Conservation (phyloP, 805 yeast species). For the Kodamaea jinghongensis region DNA sequence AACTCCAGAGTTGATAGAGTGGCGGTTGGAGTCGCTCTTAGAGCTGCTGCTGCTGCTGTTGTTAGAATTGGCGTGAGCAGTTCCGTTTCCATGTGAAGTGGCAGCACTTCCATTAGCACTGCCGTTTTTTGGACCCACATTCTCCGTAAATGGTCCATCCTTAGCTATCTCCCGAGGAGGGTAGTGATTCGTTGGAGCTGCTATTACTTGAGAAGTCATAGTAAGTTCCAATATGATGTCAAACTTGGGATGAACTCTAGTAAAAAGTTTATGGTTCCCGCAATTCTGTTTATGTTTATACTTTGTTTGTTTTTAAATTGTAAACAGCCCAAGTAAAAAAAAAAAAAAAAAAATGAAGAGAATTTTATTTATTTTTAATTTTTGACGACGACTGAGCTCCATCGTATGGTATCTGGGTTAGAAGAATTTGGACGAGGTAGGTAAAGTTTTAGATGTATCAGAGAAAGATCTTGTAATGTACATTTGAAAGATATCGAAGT, state of each 20-base stretch:
- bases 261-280: no score
- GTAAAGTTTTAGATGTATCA: no score
- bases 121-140: constrained; percentile 5
- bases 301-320: constrained; percentile 7
- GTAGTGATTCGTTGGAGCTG: no score
- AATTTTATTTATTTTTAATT: constrained; percentile 7
- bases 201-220: no score
- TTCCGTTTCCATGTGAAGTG: background rate
- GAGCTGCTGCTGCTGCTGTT: background rate
- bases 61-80: background rate
- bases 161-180: no score
- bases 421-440: background rate
- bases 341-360: constrained; percentile 8
- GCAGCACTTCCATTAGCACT: background rate
- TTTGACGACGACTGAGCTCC: constrained; percentile 6
- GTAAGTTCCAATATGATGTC: no score
- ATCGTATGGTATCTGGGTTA: background rate
- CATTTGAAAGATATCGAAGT: no score
- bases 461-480: no score
- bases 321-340: constrained; percentile 8
- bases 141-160: no score
- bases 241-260: no score
- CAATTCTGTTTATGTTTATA: no score
- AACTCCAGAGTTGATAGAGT: background rate
- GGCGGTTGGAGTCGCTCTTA: background rate